These are phyloP conservation scores for Phytophthora gonapodyides DNA, from an alignment of 352 stramenopile genomes.

Conservation along the genomic window DNA sequence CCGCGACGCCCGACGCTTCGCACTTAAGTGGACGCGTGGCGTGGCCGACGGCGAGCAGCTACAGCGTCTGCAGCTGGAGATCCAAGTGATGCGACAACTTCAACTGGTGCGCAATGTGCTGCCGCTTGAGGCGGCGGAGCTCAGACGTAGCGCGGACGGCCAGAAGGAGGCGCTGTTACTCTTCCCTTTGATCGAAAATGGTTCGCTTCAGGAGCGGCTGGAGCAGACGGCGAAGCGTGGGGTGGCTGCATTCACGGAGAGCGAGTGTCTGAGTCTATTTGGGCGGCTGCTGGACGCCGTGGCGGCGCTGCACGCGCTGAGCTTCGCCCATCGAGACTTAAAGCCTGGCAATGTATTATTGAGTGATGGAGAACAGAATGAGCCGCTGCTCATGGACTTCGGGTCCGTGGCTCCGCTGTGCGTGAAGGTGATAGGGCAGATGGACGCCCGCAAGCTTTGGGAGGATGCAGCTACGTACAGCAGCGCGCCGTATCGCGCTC, in stretches of 20 bases:
- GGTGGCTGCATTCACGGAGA: slow-evolving; percentile 46
- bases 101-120: slow-evolving; percentile 54
- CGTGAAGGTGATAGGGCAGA: slow-evolving; percentile 30
- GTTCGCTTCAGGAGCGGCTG: slow-evolving; percentile 64
- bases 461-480: slow-evolving; percentile 84
- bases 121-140: slow-evolving; percentile 56
- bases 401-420: slow-evolving; percentile 60
- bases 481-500: slow-evolving; percentile 90
- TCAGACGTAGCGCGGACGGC: slow-evolving; percentile 22
- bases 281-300: slow-evolving; percentile 58
- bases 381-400: slow-evolving; percentile 81
- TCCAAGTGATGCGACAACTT: slow-evolving; percentile 68
- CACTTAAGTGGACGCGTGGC: slow-evolving; percentile 71
- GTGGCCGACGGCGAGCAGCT: slow-evolving; percentile 61
- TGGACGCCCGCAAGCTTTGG: slow-evolving; percentile 62
- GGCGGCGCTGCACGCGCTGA: slow-evolving; percentile 52
- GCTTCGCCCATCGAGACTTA: slow-evolving; percentile 76
- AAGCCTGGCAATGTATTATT: slow-evolving; percentile 82
- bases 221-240: slow-evolving; percentile 33
- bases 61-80: slow-evolving; percentile 65
- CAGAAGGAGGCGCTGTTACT: slow-evolving; percentile 69
- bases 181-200: slow-evolving; percentile 53
- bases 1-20: slow-evolving; percentile 40
- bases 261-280: slow-evolving; percentile 59
- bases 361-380: slow-evolving; percentile 35